Percentiles rank a stretch among this genome's conserved stretches.
Conservation (phyloP, 2,329 filamentous ascomycete genomes). For the Aspergillus piperis region DNA sequence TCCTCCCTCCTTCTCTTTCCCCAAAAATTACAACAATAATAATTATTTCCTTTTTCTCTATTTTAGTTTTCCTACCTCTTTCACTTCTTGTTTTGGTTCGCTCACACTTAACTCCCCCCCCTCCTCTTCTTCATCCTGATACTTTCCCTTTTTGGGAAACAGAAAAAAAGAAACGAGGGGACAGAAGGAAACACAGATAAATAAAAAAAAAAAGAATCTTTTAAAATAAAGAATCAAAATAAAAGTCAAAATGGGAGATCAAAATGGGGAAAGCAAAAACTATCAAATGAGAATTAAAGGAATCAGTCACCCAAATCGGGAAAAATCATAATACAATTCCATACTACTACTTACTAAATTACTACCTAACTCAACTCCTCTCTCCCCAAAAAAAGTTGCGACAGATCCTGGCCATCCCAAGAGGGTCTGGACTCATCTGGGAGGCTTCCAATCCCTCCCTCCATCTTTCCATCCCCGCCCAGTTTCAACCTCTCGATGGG, state of each 20-base stretch:
- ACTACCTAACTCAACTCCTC: too few species aligned
- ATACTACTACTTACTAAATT: not conserved
- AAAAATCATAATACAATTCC: not conserved
- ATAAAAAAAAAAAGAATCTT: not conserved
- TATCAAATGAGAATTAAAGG: too few species aligned
- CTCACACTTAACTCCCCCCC: not conserved
- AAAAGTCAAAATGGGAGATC: too few species aligned
- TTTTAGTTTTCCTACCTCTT: slow-evolving; percentile 7
- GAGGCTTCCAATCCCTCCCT: slow-evolving; percentile 16
- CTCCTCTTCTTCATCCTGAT: not conserved
- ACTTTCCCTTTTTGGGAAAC: not conserved
- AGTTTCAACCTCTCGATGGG: slow-evolving; percentile 17
- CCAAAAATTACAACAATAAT: slow-evolving; percentile 7
- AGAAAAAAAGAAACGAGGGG: slow-evolving; percentile 1
- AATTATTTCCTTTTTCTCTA: slow-evolving; percentile 5
- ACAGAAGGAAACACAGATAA: not conserved
- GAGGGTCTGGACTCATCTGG: slow-evolving; percentile 16
- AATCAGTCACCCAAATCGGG: not conserved
- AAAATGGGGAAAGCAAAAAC: too few species aligned
- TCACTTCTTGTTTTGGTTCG: not conserved
- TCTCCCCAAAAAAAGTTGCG: not conserved
- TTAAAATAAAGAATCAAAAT: too few species aligned
- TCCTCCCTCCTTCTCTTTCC: not conserved
- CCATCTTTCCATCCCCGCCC: slow-evolving; percentile 9
- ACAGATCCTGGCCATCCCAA: slow-evolving; percentile 15